Evolutionary conservation across 495 filamentous ascomycete species (phyloP), one percentile per base, ranked within the genome.

Genomic region (Penicillium robsamsonii): DNA sequence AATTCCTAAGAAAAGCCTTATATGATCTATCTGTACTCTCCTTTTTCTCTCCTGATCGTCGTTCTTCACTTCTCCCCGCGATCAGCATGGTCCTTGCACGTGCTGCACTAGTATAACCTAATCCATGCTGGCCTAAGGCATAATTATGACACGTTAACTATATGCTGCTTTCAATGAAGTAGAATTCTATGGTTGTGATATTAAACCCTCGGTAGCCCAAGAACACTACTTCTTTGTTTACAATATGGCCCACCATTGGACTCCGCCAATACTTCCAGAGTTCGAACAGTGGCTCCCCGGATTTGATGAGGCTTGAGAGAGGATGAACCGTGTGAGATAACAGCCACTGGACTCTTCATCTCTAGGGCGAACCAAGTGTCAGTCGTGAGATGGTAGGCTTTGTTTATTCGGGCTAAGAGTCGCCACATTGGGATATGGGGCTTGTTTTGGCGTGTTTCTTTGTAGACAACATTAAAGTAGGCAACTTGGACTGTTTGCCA

Each of bases 51-150:
- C 46, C 44, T 60, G 64, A 67, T 64, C 56, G 58, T 44, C 58
- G 17, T 53, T 59, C 59, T 63, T 56, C 55, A 60, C 33, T 31
- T 17, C 55, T 60, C 63, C 62, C 61, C 65, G 62, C 65, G 64
- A 65, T 64, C 47, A 29, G 35, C 50, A 37, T 61, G 53, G 64
- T 50, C 46, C 58, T 56, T 41, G 52, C 65, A 65, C 65, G 65
- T 65, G 62, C 49, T 44, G 46, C 42, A 58, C 49, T 58, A 38
- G 35, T 38, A 58, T 57, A 64, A 62, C 56, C 52, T 55, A 67
- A 55, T 59, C 50, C 44, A 55, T 33, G 46, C 15, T 38, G 31
- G 50, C 41, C 50, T 53, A 24, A 51, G 52, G 42, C 46, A 49
- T 7, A 25, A 6, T 29, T 22, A 49, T 24, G 38, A 4, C 22